Evolutionary conservation across 2,329 filamentous ascomycete species (phyloP), one percentile per base, ranked within the genome.

Genomic region (Colletotrichum gigasporum): DNA sequence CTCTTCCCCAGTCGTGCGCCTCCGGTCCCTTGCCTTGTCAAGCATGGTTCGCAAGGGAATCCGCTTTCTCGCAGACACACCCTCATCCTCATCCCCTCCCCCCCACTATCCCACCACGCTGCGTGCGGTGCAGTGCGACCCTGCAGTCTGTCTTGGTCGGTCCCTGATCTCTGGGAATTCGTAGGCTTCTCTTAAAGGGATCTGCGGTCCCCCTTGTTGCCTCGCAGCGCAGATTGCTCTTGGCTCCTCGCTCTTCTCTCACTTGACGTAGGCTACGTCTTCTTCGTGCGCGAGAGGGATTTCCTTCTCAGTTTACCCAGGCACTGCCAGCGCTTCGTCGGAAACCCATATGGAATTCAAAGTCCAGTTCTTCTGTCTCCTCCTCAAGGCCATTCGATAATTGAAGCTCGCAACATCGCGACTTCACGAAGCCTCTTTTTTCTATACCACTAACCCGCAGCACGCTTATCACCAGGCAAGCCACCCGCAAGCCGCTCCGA

Each of bases 311-410:
- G 18, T 24, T 39, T 4, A 26, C 4, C 18, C 22, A 45, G 22
- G 24, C 45, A n/a, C 39, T 16, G 26, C 20, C 7, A 41, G 32
- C 56, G 41, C 39, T 32, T 32, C 39, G 12, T 14, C 16, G 26
- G 32, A 63, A 63, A 14, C 6, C 56, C 63, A 47, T 39, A 74
- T 73, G 71, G 70, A 71, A 67, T 72, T 71, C 64, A 56, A 68
- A 34, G 57, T 68, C 62, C 68, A 70, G 28, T 71, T 71, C 65
- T 72, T 69, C 53, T 71, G 67, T 28, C 66, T 72, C 52, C 65
- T 72, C 16, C 69, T 71, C 61, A 71, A 73, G 28, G 59, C 67
- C n/a, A 68, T 71, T 47, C 67, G 59, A 61, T 71, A 67, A 70
- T 44, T 14, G 18, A 37, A 52, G 37, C 24, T 53, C 16, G 18